Evolutionary conservation across 345 rosid species (phyloP).

Genomic region (Melaleuca alternifolia): DNA sequence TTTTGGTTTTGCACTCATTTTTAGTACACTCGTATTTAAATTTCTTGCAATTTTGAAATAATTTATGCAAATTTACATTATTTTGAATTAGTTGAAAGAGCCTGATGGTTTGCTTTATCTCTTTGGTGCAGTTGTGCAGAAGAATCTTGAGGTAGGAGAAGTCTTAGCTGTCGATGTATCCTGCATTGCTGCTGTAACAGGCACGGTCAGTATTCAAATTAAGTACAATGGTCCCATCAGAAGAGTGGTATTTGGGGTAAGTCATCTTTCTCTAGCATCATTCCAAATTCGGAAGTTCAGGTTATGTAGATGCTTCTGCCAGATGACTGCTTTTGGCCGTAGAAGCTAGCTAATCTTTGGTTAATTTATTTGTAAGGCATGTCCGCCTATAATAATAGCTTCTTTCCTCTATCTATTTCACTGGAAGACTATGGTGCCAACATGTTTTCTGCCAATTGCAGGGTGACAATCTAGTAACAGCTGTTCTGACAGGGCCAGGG

Average conservation of each 20-base stretch:
- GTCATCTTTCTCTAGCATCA: slow-evolving; percentile 2
- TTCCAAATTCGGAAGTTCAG: background rate
- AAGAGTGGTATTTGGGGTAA: slow-evolving; percentile 87
- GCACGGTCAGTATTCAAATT: slow-evolving; percentile 67
- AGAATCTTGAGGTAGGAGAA: slow-evolving; percentile 89
- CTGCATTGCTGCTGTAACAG: slow-evolving; percentile 77
- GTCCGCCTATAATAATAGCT: background rate
- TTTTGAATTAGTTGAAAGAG: background rate
- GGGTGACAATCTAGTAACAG: slow-evolving; percentile 89
- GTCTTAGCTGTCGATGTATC: slow-evolving; percentile 70
- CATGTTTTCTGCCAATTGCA: slow-evolving; percentile 16
- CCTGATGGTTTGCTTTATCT: background rate
- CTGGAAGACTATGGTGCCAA: background rate
- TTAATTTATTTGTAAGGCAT: background rate
- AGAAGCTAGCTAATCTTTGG: background rate
- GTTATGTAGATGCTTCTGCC: background rate
- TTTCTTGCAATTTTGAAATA: background rate
- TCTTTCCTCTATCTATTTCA: background rate
- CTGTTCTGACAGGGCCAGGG: slow-evolving; percentile 88
- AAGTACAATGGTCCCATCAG: slow-evolving; percentile 78
- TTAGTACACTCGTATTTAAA: background rate
- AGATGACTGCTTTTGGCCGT: background rate
- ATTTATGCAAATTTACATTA: background rate
- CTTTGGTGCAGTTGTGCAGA: slow-evolving; percentile 70
- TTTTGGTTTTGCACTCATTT: background rate